Evolutionary conservation across 2,329 filamentous ascomycete species (phyloP).

Genomic region (Clonostachys byssicola): DNA sequence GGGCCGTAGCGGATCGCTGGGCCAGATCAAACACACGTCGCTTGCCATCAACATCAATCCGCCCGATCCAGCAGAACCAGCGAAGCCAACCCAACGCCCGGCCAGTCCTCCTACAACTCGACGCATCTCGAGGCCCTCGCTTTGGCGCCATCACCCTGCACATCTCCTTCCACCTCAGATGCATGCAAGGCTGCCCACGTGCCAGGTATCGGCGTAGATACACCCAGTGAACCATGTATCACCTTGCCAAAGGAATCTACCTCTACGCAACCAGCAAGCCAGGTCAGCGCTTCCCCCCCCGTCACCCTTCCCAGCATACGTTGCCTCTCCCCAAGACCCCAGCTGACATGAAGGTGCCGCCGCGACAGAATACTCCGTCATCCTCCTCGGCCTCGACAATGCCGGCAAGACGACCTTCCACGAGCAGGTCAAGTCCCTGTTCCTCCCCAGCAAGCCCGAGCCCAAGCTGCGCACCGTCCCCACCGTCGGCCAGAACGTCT

Average conservation of each 20-base stretch:
- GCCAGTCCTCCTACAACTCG: neutral
- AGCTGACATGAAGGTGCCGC: conserved; percentile 1
- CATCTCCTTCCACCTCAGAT: too few species aligned
- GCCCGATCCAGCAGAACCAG: too few species aligned
- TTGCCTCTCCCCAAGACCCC: neutral
- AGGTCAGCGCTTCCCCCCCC: conserved; percentile 44
- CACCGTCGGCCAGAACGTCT: conserved; percentile 95
- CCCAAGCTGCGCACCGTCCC: conserved; percentile 84
- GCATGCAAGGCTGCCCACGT: neutral
- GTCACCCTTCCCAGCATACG: conserved; percentile 3
- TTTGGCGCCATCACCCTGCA: neutral
- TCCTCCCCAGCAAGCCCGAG: conserved; percentile 57
- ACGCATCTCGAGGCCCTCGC: neutral
- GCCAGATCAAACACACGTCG: too few species aligned
- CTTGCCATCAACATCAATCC: too few species aligned
- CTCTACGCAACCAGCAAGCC: conserved; percentile 96
- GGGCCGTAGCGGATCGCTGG: too few species aligned
- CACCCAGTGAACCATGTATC: conserved; percentile 67
- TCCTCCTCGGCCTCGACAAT: conserved; percentile 95
- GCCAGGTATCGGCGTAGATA: neutral
- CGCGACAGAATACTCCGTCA: conserved; percentile 82
- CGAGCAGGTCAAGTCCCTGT: conserved; percentile 90
- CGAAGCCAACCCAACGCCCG: too few species aligned
- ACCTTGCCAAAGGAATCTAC: conserved; percentile 92
- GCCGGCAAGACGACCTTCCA: conserved; percentile 98